Evolutionary conservation across 129 eudicot species (phyloP), one percentile per base, ranked within the genome.

Genomic region (Chrysanthemum seticuspe): DNA sequence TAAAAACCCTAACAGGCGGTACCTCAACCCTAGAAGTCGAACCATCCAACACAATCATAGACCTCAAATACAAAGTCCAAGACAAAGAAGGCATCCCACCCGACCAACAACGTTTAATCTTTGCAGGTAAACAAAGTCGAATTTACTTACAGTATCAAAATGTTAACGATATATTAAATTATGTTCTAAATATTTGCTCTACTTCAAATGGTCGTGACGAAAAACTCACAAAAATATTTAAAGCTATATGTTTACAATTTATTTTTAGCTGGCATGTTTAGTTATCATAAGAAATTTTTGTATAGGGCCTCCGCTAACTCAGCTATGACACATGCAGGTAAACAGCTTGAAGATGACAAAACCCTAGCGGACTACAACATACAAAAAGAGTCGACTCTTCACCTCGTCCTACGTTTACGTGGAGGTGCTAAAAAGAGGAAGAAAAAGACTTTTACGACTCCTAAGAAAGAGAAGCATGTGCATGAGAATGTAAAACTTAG

Each of bases 31-130:
- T 84, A 50, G 88, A 84, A 72, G 83, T 84, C 0, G 85, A 81
- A 31, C 78, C 88, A 9, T 86, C 91, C 70, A 91, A 88, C 64
- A 88, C 95, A 2, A 85, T 88, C 78, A 85, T 83, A 83, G 83
- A 88, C 67, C 88, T 88, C 23, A 88, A 88, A 70, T 71, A 88
- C 8, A 88, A 88, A 75, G 83, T 88, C 68, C 91, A 88, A 59
- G 96, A 89, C 85, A 89, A 89, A 78, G 91, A 89, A 60, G 91
- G 91, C 65, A 88, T 88, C 62, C 91, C 95, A 0, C 91, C 95
- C 55, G 91, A 88, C 83, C 95, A 88, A 57, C 91, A 88, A 34
- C 81, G 95, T 1, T 81, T 88, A 40, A 63, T 74, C 52, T 74
- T 80, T 76, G 83, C 83, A 71, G 36, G 36, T 31, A 31, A 31